Base-by-base conservation (phyloP, 129 eudicot genomes). In the Saussurea involucrata region DNA sequence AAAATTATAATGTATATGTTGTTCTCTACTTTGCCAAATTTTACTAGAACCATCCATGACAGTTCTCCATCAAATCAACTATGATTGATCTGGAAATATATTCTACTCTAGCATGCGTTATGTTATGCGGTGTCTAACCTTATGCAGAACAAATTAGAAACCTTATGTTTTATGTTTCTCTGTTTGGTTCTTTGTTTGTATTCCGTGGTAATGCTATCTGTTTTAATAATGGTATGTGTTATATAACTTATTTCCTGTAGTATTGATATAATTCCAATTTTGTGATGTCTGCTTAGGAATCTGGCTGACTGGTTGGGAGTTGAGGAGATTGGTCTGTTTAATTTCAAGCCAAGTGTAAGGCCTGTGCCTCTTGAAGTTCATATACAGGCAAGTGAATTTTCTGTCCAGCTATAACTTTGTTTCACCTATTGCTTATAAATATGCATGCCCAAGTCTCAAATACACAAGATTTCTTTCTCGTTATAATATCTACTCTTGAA, bases 301-400 rank as follows among this genome's bases (percentile, higher is more conserved):
- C 89, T 95, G 83, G 96, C 98, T 70, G 97, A 95, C 76, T 95
- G 98, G 98, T 79, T 95, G 73, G 98, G 98, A 60, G 98, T 95
- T 34, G 96, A 87, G 74, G 97, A 91, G 46, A 75, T 24, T 81
- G 98, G 98, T 74, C 84, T 95, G 32, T 95, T 91, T 76, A 95
- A 95, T 82, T 95, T 95, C 80, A 95, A 95, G 89, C 98, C 98
- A 44, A 95, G 98, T 85, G 98, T 95, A 71, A 82, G 98, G 85
- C 97, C 98, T 63, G 98, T 95, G 67, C 97, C 98, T 68, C 96
- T 95, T 63, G 98, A 95, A 89, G 98, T 95, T 78, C 98, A 95
- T 81, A 95, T 95, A 89, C 98, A 95, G 98, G 98, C 80, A 86
- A 83, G 90, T 87, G 78, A 46, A 61, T 31, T 67, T 25, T 70